Base-by-base conservation (phyloP, 1,284 basidiomycete genomes). In the Sporisorium sorghi region DNA sequence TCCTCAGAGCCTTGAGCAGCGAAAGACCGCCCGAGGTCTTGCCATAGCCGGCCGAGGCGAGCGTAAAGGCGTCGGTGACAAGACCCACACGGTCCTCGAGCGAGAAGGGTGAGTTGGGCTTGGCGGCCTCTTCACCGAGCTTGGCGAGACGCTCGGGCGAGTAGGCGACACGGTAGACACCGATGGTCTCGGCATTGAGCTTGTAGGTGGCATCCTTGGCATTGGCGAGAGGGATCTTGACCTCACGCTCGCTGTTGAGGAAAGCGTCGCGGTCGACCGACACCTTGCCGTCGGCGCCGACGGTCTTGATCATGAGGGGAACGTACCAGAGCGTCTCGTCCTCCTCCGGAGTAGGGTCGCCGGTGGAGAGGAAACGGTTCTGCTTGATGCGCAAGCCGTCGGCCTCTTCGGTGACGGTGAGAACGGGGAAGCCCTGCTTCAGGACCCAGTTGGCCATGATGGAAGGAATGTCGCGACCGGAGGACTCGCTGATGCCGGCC, bases 391-490 rank as follows among this genome's bases (percentile, higher is more conserved):
- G 75, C 44, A 86, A 62, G 49, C 89, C 89, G 1, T 87, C 85
- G 9, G 87, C 88, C 42, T 78, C 78, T 85, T 97, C 94, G 0
- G 90, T 91, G 46, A 98, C 93, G 17, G 90, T 92, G 54, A 99
- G 85, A 26, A 98, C 90, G 5, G 94, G 94, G 72, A 83, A 85
- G 65, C 85, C 66, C 69, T 90, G 91, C 88, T 94, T 93, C 64
- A 90, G 89, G 39, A 95, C 91, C 96, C 95, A 99, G 83, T 92
- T 91, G 69, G 92, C 89, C 93, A 98, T 96, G 79, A 98, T 88
- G 59, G 88, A 87, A 14, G 90, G 87, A 48, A 97, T 89, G 77
- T 97, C 90, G 37, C 90, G 82, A 15, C 90, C 91, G 42, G 91
- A 92, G 2, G 93, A 90, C 79, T 90, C 88, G 58, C 89, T 88